Conservation (phyloP, 805 yeast genomes). For the Candida andamanensis region DNA sequence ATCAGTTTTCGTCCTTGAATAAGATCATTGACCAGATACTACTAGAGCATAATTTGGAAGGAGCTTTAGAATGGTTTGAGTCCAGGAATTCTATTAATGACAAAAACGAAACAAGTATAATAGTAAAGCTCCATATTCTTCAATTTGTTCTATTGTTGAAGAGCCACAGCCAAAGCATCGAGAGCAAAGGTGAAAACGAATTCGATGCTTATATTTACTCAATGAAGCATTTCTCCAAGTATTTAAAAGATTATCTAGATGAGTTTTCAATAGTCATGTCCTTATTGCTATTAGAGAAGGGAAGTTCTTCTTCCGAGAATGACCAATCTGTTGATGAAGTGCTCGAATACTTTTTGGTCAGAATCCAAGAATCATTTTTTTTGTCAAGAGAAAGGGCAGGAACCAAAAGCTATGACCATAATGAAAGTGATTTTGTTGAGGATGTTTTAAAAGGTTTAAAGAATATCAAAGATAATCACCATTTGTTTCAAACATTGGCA, state of each 20-base stretch:
- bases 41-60: conserved; percentile 24
- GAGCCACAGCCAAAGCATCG: no score
- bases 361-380: conserved; percentile 1
- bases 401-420: conserved; percentile 8
- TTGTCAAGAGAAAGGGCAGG: conserved; percentile 9
- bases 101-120: conserved; percentile 16
- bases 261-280: conserved; percentile 35
- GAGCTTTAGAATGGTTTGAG: conserved; percentile 31
- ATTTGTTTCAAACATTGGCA: conserved; percentile 31
- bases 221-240: conserved; percentile 29
- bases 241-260: conserved; percentile 24
- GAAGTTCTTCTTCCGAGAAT: no score
- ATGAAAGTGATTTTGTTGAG: conserved; percentile 24
- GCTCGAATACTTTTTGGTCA: not conserved
- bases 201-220: conserved; percentile 34
- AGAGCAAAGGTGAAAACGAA: conserved; percentile 12
- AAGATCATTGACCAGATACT: conserved; percentile 31
- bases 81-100: conserved; percentile 10
- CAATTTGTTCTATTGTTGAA: conserved; percentile 30
- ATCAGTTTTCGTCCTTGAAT: conserved; percentile 24
- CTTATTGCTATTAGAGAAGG: conserved; percentile 23
- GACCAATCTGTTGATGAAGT: conserved; percentile 1
- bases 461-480: conserved; percentile 21
- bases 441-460: conserved; percentile 28
- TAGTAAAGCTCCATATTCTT: conserved; percentile 37